phyloP scores from a whole-genome alignment of 768 basidiomycete genomes.

The Clitopilus hobsonii region DNA sequence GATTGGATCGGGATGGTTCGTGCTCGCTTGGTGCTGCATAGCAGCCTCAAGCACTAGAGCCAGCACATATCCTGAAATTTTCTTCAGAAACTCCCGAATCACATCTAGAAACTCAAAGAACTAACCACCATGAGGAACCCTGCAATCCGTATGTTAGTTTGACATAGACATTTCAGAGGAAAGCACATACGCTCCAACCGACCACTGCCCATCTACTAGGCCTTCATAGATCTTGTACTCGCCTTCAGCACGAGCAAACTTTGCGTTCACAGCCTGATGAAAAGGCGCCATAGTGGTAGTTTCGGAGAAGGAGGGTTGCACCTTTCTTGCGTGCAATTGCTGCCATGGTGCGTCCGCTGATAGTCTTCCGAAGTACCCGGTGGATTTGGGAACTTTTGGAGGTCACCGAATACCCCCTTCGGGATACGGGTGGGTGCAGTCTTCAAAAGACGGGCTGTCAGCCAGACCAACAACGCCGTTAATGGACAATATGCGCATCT shows the following conservation, averaged over 20 bases:
- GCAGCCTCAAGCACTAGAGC: conserved; percentile 52
- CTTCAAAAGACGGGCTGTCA: not conserved
- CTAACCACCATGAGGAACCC: conserved; percentile 52
- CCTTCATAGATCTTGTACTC: conserved; percentile 27
- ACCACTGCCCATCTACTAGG: conserved; percentile 41
- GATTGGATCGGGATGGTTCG: conserved; percentile 49
- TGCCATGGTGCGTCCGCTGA: too few relatives aligned
- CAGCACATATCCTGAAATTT: conserved; percentile 49
- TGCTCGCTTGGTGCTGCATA: conserved; percentile 38
- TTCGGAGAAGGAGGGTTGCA: not conserved
- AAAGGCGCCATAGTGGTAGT: conserved; percentile 33
- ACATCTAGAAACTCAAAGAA: not conserved
- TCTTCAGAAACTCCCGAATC: not conserved
- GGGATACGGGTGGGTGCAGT: not conserved
- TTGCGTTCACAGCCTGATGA: conserved; percentile 24
- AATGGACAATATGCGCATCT: too few relatives aligned
- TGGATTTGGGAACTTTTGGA: not conserved
- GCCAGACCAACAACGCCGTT: too few relatives aligned
- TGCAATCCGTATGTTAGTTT: conserved; percentile 13
- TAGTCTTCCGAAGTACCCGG: not conserved
- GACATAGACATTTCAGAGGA: conserved; percentile 2
- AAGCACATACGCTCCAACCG: conserved; percentile 34
- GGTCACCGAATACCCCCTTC: not conserved
- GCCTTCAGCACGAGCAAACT: conserved; percentile 5
- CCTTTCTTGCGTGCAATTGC: too few relatives aligned